Percentiles rank a stretch among this genome's conserved stretches.
Conservation (phyloP, 2,329 filamentous ascomycete species). For the Ceratocystis albifundus region DNA sequence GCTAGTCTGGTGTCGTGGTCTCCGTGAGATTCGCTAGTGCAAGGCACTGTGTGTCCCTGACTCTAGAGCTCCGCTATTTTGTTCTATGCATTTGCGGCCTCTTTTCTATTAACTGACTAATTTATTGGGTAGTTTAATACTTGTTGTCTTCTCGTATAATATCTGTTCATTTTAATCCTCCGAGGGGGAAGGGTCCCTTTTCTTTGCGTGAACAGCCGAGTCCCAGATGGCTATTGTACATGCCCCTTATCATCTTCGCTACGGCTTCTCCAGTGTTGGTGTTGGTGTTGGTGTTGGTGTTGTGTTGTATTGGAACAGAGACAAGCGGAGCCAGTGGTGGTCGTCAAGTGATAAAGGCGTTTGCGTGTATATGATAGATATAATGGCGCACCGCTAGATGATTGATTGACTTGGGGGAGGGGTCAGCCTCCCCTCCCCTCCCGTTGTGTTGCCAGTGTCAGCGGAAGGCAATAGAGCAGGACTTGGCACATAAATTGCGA, state of each 20-base stretch:
- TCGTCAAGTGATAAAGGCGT: no score
- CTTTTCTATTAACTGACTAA: neutral
- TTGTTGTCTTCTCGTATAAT: neutral
- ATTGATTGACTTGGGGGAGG: no score
- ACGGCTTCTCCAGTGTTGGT: no score
- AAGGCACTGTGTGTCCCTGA: constrained; percentile 9
- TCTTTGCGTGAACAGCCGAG: constrained; percentile 3
- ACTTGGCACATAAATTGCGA: no score
- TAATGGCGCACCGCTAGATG: neutral
- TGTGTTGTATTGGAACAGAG: no score
- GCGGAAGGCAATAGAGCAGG: neutral
- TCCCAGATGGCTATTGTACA: neutral
- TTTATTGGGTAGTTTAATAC: neutral
- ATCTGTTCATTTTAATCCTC: neutral
- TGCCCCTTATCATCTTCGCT: no score
- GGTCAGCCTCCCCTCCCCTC: no score
- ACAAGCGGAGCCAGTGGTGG: no score
- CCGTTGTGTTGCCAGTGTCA: neutral
- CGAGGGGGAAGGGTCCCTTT: neutral
- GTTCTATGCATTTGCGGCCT: neutral
- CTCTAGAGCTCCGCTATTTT: neutral
- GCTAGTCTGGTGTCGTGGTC: constrained; percentile 2
- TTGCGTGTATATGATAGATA: no score
- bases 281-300: no score
- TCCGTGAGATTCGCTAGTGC: neutral